Conservation (phyloP, 1,284 basidiomycete genomes). For the Abortiporus biennis region DNA sequence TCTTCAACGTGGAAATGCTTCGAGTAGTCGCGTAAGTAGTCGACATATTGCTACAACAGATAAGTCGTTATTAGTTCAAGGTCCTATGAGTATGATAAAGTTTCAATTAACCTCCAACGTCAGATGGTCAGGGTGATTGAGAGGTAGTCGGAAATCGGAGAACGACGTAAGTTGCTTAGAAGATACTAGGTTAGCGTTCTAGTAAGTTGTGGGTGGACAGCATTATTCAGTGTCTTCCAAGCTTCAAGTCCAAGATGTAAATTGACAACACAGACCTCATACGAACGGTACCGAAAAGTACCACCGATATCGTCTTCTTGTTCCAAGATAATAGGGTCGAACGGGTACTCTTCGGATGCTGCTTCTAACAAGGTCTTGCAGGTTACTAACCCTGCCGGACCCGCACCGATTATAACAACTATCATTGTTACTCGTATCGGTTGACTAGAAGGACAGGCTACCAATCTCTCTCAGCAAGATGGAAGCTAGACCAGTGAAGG, state of each 20-base stretch:
- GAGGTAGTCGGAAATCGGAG: constrained; percentile 54
- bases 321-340: constrained; percentile 52
- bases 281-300: constrained; percentile 45
- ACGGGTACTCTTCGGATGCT: constrained; percentile 32
- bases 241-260: too few species aligned
- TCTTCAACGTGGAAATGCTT: constrained; percentile 37
- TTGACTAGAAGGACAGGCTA: too few species aligned
- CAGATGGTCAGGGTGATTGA: constrained; percentile 51
- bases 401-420: constrained; percentile 42
- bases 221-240: too few species aligned
- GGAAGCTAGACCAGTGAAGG: too few species aligned
- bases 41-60: constrained; percentile 52
- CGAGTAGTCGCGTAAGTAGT: constrained; percentile 51
- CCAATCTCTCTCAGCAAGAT: too few species aligned
- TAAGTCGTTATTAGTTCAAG: neutral
- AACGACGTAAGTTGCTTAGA: constrained; percentile 62
- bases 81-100: neutral
- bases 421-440: constrained; percentile 11
- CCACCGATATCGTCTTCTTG: constrained; percentile 58
- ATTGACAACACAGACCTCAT: constrained; percentile 32
- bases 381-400: constrained; percentile 54
- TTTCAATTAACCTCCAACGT: constrained; percentile 34
- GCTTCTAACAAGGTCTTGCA: constrained; percentile 51
- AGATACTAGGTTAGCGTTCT: constrained; percentile 53
- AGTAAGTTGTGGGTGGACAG: too few species aligned